Evolutionary conservation across 2,329 filamentous ascomycete species (phyloP), one percentile per base, ranked within the genome.

Genomic region (Dryadomyces sulphureus): DNA sequence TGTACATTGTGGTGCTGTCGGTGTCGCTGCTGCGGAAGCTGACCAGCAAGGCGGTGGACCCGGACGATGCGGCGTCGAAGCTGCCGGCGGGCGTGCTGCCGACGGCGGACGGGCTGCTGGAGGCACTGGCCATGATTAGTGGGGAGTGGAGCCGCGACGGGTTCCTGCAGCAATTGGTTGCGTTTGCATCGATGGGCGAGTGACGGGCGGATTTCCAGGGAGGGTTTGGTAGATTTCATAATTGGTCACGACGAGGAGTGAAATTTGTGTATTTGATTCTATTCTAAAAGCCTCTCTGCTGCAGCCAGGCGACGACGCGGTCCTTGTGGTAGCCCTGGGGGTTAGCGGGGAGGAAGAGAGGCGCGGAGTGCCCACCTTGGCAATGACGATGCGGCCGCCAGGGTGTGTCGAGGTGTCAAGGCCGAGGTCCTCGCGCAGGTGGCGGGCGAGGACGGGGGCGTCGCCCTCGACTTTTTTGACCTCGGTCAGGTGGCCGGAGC

Each of bases 381-480:
- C 68, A 51, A 81, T 67, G 45, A 96, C 73, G 56, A 94, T 82
- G 43, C 73, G 72, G 39, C 83, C 94, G 43, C 81, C 65, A 19
- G 65, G 65, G 53, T 76, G 76, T 39, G 77, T 52, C 14, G 73
- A 66, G 43, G 69, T 58, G 21, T 71, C 62, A 38, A 90, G 57
- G 1, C 68, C 63, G 50, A 94, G 61, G 11, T 69, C 72, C 19
- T 64, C 57, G 34, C 69, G 65, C 47, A 96, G 59, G 54, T 88
- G 81, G 32, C 72, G 62, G 50, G 75, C 70, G 52, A 96, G 60
- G 3, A 67, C 72, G 27, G 67, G 62, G 43, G 78, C 57, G 59
- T 94, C 74, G 16, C 92, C 92, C 48, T 86, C 78, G 43, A 90
- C 73, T 63, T 84, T 88, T 60, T 87, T 83, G 47, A 98, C 65